Conservation (phyloP, 2,329 filamentous ascomycete genomes). For the Pseudocercospora fijiensis region DNA sequence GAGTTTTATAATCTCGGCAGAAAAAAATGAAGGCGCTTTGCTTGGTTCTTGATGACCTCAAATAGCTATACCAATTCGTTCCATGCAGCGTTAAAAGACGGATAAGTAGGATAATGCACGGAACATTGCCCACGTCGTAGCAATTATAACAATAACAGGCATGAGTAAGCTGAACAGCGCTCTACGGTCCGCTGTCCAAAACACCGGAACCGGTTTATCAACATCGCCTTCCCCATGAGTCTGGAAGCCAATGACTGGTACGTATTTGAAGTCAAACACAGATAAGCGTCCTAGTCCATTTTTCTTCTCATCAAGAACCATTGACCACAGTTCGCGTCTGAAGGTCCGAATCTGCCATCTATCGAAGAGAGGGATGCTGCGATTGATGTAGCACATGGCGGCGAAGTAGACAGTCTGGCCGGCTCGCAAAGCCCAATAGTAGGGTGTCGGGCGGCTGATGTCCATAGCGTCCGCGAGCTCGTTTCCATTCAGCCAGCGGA, state of each 20-base stretch:
- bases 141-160: not conserved
- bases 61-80: no score
- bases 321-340: conserved; percentile 53
- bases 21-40: not conserved
- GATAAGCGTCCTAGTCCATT: conserved; percentile 60
- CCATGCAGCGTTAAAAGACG: not conserved
- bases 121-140: not conserved
- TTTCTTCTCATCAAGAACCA: conserved; percentile 60
- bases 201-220: not conserved
- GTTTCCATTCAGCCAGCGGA: conserved; percentile 65
- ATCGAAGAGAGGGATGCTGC: conserved; percentile 49
- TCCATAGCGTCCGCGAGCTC: conserved; percentile 58
- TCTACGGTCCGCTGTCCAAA: not conserved
- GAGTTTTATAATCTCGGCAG: no score
- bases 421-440: conserved; percentile 57
- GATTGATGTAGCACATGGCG: conserved; percentile 50
- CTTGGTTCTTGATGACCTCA: not conserved
- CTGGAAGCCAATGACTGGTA: conserved; percentile 51
- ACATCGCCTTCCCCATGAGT: not conserved
- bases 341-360: conserved; percentile 50
- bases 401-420: conserved; percentile 64
- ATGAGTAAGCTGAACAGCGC: not conserved
- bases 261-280: conserved; percentile 67
- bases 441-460: conserved; percentile 54
- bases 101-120: not conserved